Evolutionary conservation across 2,329 filamentous ascomycete genomes (phyloP).

Genomic region (Botrytis cinerea): DNA sequence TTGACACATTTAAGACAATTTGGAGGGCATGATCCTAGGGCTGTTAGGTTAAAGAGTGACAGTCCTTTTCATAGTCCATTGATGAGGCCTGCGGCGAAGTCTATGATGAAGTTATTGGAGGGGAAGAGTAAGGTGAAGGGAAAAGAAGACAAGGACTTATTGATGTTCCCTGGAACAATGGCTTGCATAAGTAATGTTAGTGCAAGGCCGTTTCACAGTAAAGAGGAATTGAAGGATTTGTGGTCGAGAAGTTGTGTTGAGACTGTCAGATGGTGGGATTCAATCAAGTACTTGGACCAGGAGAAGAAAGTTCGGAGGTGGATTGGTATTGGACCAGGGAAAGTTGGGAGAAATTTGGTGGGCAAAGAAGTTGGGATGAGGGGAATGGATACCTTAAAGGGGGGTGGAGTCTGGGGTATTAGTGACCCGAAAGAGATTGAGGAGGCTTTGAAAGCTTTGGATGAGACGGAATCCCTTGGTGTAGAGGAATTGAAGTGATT

Average conservation of each 20-base stretch:
- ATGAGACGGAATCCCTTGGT: conserved; percentile 57
- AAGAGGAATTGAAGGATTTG: conserved; percentile 74
- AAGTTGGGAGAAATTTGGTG: conserved; percentile 89
- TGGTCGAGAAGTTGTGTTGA: conserved; percentile 83
- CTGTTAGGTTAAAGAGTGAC: conserved; percentile 83
- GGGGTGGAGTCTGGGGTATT: conserved; percentile 90
- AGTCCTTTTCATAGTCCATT: conserved; percentile 89
- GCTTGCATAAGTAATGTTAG: conserved; percentile 87
- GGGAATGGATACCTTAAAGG: conserved; percentile 74
- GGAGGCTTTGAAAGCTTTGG: conserved; percentile 63
- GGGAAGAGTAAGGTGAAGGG: conserved; percentile 57
- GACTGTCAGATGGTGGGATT: conserved; percentile 93
- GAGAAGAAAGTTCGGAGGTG: conserved; percentile 79
- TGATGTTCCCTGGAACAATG: conserved; percentile 73
- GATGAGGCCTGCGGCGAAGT: conserved; percentile 79
- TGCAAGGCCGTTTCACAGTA: conserved; percentile 72
- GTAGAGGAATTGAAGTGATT: conserved; percentile 34
- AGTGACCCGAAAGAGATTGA: conserved; percentile 77
- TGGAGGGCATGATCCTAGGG: conserved; percentile 85
- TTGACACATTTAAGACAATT: conserved; percentile 86
- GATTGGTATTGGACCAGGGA: conserved; percentile 91
- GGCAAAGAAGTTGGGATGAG: conserved; percentile 93
- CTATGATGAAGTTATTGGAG: conserved; percentile 70
- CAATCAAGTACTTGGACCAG: conserved; percentile 84
- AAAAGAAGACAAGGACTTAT: conserved; percentile 59